Base-by-base conservation (phyloP, 2,329 filamentous ascomycete genomes). In the Dothiorella sarmentorum region DNA sequence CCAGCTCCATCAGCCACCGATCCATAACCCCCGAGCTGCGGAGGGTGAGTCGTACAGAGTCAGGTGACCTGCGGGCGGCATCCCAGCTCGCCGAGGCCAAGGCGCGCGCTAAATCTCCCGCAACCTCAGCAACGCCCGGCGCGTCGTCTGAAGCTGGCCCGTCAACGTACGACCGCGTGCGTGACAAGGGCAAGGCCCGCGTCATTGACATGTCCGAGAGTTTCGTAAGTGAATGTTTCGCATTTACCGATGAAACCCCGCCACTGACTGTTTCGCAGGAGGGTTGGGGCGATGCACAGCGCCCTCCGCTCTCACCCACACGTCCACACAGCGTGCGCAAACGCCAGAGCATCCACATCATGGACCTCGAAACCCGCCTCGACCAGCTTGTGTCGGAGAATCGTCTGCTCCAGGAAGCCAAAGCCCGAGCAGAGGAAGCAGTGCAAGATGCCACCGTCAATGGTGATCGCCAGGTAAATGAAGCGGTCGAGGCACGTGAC, bases 291-390 rank as follows among this genome's bases (percentile, higher is more conserved):
- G 91, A 96, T 78, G 90, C 89, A 75, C 90, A 89, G 71, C 87
- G 87, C 71, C 96, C 91, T 72, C 91, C 93, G 69, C 86, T 89
- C 69, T 97, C 94, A 68, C 94, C 94, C 58, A 96, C 91, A 66
- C 87, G 93, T 75, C 92, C 94, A 67, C 91, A 92, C 70, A 97
- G 91, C 80, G 89, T 99, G 84, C 92, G 93, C 67, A 92, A 93
- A 71, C 90, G 93, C 71, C 94, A 96, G 76, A 97, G 93, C 81
- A 93, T 97, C 87, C 93, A 97, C 77, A 86, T 97, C 61, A 77
- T 83, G 70, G 93, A 99, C 68, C 86, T 99, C 70, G 91, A 97
- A 78, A 81, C 84, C 61, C 85, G 84, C 68, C 83, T 99, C 67
- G 91, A 97, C 66, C 88, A 93, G 73, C 81, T 99, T 63, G 80